phyloP scores from a whole-genome alignment of 75 land plant genomes.

The Pseudotsuga menziesii region DNA sequence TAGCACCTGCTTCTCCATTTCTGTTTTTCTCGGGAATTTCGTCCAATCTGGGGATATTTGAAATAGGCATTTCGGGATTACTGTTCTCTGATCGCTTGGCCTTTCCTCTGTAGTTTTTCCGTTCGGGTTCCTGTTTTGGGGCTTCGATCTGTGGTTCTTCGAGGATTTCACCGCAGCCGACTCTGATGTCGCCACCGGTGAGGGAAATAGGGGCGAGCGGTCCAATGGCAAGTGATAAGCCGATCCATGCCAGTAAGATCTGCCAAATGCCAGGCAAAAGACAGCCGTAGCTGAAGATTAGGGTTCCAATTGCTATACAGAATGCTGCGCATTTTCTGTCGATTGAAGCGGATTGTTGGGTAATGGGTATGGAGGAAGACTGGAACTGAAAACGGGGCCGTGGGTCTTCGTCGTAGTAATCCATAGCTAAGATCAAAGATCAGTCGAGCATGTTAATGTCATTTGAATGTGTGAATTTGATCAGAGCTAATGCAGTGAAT shows the following conservation, averaged over 20 bases:
- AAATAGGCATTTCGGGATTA: not conserved
- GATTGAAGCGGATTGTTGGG: not conserved
- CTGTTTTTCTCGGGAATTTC: not conserved
- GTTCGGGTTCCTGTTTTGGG: not conserved
- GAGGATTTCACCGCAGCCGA: conserved; percentile 64
- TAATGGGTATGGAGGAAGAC: not conserved
- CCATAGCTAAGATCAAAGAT: not conserved
- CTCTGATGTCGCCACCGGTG: conserved; percentile 76
- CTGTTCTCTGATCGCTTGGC: not conserved
- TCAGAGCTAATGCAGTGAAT: too few relatives aligned
- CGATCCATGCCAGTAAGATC: conserved; percentile 59
- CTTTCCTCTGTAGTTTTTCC: not conserved
- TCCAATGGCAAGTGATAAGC: conserved; percentile 69
- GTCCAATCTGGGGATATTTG: not conserved
- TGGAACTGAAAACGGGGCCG: conserved; percentile 4
- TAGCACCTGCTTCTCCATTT: not conserved
- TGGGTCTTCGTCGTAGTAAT: conserved; percentile 3
- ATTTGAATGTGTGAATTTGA: too few relatives aligned
- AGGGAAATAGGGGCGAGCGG: conserved; percentile 80
- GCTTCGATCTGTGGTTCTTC: conserved; percentile 5
- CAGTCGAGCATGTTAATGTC: too few relatives aligned
- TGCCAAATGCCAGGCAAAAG: not conserved
- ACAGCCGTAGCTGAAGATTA: not conserved
- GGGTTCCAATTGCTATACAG: not conserved
- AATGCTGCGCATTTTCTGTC: not conserved